Evolutionary conservation across 352 stramenopile species (phyloP).

Genomic region (Globisporangium paroecandrum): DNA sequence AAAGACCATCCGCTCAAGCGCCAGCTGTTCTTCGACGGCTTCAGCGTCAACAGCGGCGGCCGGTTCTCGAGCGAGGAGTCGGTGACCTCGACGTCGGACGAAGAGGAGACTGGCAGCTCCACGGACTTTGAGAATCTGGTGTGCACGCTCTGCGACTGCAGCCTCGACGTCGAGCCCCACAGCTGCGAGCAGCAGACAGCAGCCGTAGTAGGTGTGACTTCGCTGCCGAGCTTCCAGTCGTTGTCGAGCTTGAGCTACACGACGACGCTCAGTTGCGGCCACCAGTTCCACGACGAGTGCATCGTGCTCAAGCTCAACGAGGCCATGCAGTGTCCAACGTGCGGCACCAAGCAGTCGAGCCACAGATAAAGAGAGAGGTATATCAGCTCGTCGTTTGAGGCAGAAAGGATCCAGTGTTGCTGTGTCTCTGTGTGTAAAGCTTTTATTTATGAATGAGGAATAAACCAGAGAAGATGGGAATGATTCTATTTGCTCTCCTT

Average conservation of each 20-base stretch:
- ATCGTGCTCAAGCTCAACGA: conserved; percentile 25
- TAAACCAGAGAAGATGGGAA: not conserved
- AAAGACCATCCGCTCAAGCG: conserved; percentile 10
- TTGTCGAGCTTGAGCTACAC: conserved; percentile 5
- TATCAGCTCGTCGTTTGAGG: not conserved
- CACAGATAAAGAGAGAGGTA: not conserved
- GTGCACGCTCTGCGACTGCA: conserved; percentile 16
- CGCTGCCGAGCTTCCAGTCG: not conserved
- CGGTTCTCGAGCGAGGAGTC: conserved; percentile 18
- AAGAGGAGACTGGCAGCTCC: conserved; percentile 17
- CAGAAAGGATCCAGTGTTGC: no score
- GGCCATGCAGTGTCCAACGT: conserved; percentile 20
- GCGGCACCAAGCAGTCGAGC: conserved; percentile 10
- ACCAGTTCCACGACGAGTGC: conserved; percentile 24
- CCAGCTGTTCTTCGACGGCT: conserved; percentile 4
- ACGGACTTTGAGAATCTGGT: conserved; percentile 6
- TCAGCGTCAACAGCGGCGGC: not conserved
- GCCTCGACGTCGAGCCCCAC: conserved; percentile 8
- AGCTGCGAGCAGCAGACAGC: not conserved
- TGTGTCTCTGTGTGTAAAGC: not conserved
- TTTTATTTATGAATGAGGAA: conserved; percentile 2
- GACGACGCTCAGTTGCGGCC: conserved; percentile 17
- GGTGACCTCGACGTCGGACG: conserved; percentile 18
- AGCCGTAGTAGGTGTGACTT: not conserved
- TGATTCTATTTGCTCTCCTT: not conserved